Percentiles rank a stretch among this genome's conserved stretches.
Conservation (phyloP, 352 stramenopile species). For the Thalassiosira hispida region DNA sequence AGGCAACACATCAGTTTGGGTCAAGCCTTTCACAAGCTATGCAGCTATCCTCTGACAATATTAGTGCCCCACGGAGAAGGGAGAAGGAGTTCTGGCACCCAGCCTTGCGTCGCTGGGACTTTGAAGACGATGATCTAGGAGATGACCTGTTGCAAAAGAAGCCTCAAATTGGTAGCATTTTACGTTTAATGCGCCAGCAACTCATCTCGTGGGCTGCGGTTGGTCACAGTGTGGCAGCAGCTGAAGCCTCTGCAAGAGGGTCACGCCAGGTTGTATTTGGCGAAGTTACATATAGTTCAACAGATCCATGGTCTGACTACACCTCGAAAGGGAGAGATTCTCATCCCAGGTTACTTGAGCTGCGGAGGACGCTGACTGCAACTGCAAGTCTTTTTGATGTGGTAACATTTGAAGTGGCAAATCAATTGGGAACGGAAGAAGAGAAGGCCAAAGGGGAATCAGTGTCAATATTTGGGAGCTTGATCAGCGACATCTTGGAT, state of each 20-base stretch:
- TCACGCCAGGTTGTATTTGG: conserved; percentile 77
- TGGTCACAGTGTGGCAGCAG: conserved; percentile 75
- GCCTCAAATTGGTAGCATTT: conserved; percentile 56
- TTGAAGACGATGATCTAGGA: conserved; percentile 67
- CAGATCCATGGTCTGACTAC: conserved; percentile 80
- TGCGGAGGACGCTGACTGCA: conserved; percentile 72
- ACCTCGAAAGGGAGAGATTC: conserved; percentile 60
- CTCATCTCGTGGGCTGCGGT: conserved; percentile 82
- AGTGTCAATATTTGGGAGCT: conserved; percentile 58
- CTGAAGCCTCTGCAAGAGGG: conserved; percentile 71
- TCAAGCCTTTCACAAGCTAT: conserved; percentile 77
- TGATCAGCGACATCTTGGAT: conserved; percentile 77
- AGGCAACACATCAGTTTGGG: conserved; percentile 73
- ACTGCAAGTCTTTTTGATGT: conserved; percentile 74
- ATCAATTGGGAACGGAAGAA: conserved; percentile 54
- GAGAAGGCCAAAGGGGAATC: conserved; percentile 41
- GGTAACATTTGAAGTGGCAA: conserved; percentile 51
- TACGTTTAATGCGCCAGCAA: conserved; percentile 77
- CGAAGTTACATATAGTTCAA: conserved; percentile 62
- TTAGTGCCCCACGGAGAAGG: conserved; percentile 36
- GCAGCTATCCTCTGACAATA: conserved; percentile 69
- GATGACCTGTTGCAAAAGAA: conserved; percentile 10
- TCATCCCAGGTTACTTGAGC: conserved; percentile 75
- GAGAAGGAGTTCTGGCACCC: conserved; percentile 66
- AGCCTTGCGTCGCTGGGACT: conserved; percentile 80